A percentile compares a stretch with the other conserved stretches of the same genome.
Evolutionary conservation across 768 basidiomycete species (phyloP).

Genomic region (Mycena crocata): DNA sequence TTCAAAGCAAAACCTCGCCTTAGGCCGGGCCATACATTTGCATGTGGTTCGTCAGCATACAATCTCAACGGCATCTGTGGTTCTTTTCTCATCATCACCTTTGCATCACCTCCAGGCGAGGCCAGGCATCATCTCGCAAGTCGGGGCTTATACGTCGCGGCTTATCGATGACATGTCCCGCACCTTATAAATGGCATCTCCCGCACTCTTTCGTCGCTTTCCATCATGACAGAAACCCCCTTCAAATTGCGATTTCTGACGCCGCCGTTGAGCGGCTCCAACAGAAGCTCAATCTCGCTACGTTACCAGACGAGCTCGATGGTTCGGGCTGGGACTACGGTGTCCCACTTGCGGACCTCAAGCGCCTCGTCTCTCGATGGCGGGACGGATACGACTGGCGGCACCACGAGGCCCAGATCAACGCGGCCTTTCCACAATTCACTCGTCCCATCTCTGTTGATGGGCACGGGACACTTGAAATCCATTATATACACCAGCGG

Average conservation of each 20-base stretch:
- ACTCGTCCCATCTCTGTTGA: conserved; percentile 19
- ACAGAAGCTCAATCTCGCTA: conserved; percentile 8
- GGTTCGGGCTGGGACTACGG: conserved; percentile 27
- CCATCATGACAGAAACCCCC: conserved; percentile 9
- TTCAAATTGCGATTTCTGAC: conserved; percentile 21
- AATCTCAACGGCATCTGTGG: too few species aligned
- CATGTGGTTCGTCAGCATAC: too few species aligned
- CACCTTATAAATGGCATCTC: neutral
- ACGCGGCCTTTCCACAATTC: conserved; percentile 20
- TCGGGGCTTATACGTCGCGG: too few species aligned
- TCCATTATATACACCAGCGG: conserved; percentile 23
- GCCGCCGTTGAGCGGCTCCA: conserved; percentile 10
- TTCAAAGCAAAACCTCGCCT: too few species aligned
- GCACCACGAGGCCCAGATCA: conserved; percentile 19
- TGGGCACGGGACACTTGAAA: conserved; percentile 19
- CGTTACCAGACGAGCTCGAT: conserved; percentile 22
- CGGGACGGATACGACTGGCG: conserved; percentile 23
- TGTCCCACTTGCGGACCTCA: conserved; percentile 15
- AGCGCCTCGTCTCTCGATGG: conserved; percentile 24
- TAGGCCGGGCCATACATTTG: too few species aligned
- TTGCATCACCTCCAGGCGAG: too few species aligned
- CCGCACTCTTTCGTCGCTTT: neutral
- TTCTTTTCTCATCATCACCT: too few species aligned
- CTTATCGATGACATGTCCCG: too few species aligned
- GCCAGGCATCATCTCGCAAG: too few species aligned